Conservation (phyloP, 1,139 yeast species). For the Yamadazyma atlantica region DNA sequence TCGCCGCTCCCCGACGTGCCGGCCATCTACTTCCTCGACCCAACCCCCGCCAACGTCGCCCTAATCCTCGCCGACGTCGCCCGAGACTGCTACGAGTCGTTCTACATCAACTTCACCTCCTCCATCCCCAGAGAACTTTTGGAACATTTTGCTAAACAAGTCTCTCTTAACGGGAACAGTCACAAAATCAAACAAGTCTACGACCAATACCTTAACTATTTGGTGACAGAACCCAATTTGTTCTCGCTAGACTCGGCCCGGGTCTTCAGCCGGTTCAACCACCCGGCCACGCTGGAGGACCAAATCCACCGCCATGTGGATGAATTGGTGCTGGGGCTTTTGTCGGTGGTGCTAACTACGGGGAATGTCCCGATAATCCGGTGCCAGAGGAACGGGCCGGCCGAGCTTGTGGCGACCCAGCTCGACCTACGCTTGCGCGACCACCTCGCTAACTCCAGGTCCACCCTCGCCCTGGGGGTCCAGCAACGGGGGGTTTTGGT, state of each 20-base stretch:
- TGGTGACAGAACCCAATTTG: slow-evolving; percentile 89
- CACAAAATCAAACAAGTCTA: slow-evolving; percentile 78
- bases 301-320: slow-evolving; percentile 69
- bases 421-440: slow-evolving; percentile 82
- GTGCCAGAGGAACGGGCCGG: slow-evolving; percentile 91
- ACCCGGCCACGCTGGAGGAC: slow-evolving; percentile 71
- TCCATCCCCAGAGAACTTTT: slow-evolving; percentile 72
- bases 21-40: slow-evolving; percentile 87
- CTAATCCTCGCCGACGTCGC: slow-evolving; percentile 70
- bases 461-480: slow-evolving; percentile 16
- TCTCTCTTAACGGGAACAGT: slow-evolving; percentile 69
- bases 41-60: slow-evolving; percentile 73
- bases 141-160: slow-evolving; percentile 86
- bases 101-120: slow-evolving; percentile 84
- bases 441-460: slow-evolving; percentile 69
- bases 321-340: slow-evolving; percentile 72
- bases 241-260: slow-evolving; percentile 72
- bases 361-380: slow-evolving; percentile 86
- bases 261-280: slow-evolving; percentile 68
- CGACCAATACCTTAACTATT: slow-evolving; percentile 89
- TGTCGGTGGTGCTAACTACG: slow-evolving; percentile 69
- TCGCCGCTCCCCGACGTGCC: slow-evolving; percentile 91
- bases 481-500: slow-evolving; percentile 74
- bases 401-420: slow-evolving; percentile 87
- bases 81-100: slow-evolving; percentile 71